Base-by-base conservation (phyloP, 345 rosid species). In the Lepidium sativum region DNA sequence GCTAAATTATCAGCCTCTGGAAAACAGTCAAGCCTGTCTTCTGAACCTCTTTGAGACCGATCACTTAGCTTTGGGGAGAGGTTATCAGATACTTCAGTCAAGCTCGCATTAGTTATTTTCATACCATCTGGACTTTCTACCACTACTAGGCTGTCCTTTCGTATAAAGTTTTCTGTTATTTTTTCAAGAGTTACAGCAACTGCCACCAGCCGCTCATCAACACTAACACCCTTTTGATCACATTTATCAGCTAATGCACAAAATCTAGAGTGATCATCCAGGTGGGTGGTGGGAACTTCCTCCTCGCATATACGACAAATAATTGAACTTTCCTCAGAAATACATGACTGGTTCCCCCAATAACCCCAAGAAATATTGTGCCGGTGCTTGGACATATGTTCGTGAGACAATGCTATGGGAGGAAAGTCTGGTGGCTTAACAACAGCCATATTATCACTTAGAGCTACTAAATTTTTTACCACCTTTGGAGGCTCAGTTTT, bases 271-370 rank as follows among this genome's bases (percentile, higher is more conserved):
- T 95, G 99, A 60, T 91, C 99, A 81, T 95, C 99, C 32, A 95
- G 97, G 57, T 81, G 77, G 58, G 77, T 79, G 40, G 99, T 91
- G 34, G 86, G 87, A 72, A 95, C 96, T 75, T 91, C 98, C 83
- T 91, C 98, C 81, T 88, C 98, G 41, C 99, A 95, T 73, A 95
- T 95, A 59, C 99, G 92, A 60, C 99, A 95, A 69, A 95, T 91
- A 57, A 95, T 95, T 67, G 96, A 86, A 74, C 75, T 81, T 49
- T 91, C 99, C 49, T 91, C 97, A 29, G 83, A 68, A 65, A 73
- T 48, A 75, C 66, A 80, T 38, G 81, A 84, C 48, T 83, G 96
- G 55, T 91, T 95, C 38, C 88, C 91, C 96, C 99, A 91, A 69
- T 86, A 66, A 80, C 99, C 96, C 99, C 98, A 95, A 78, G 98